Evolutionary conservation across 1,284 basidiomycete genomes (phyloP).

Genomic region (Ganoderma resinaceum): DNA sequence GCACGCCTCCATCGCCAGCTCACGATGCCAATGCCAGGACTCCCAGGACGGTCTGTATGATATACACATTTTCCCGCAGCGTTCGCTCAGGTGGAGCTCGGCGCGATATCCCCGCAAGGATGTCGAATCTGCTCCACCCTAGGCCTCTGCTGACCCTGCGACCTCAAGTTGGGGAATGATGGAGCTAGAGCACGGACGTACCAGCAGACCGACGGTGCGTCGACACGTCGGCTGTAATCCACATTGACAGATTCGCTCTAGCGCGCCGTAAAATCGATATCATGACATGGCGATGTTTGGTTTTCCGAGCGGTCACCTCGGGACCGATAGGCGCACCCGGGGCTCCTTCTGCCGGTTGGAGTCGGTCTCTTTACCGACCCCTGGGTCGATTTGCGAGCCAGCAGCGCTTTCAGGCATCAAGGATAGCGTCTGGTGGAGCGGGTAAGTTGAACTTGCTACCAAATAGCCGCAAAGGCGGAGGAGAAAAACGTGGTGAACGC

Average conservation of each 20-base stretch:
- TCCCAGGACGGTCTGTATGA: background rate
- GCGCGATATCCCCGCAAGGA: background rate
- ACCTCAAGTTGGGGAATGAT: background rate
- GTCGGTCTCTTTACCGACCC: background rate
- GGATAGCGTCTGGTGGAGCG: background rate
- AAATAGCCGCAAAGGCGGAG: background rate
- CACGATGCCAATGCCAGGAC: background rate
- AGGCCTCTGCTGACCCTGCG: background rate
- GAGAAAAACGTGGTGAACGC: background rate
- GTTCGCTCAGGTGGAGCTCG: background rate
- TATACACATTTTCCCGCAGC: background rate
- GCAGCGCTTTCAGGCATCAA: background rate
- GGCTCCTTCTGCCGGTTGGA: background rate
- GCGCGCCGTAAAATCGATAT: background rate
- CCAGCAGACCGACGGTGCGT: background rate
- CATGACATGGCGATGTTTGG: background rate
- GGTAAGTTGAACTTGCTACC: background rate
- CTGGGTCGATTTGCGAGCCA: background rate
- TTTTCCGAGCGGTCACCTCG: background rate
- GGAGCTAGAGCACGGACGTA: background rate
- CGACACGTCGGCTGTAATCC: conserved; percentile 10
- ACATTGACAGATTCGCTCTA: conserved; percentile 24
- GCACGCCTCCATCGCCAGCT: background rate
- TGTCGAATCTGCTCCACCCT: background rate
- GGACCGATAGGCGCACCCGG: background rate